Conservation (phyloP, 2,329 filamentous ascomycete genomes). For the Paracorniculantispora psalliotae region DNA sequence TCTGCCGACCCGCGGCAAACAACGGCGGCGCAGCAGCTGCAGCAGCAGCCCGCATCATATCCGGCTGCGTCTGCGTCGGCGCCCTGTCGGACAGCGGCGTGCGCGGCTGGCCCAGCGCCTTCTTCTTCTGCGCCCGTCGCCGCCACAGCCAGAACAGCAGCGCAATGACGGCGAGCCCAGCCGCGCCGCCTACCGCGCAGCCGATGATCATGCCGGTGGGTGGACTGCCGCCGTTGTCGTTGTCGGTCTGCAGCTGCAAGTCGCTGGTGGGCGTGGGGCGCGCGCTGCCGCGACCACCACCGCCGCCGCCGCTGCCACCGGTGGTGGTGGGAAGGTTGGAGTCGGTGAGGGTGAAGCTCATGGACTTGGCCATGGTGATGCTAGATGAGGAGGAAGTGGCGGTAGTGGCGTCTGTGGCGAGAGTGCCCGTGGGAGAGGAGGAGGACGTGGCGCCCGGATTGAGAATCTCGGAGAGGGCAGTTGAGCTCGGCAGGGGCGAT, state of each 20-base stretch:
- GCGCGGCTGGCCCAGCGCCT: constrained; percentile 35
- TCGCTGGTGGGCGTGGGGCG: not conserved
- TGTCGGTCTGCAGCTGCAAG: not conserved
- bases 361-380: not conserved
- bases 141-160: constrained; percentile 49
- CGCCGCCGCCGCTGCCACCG: not conserved
- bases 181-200: constrained; percentile 46
- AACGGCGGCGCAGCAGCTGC: not conserved
- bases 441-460: not conserved
- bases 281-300: not conserved
- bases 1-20: constrained; percentile 3
- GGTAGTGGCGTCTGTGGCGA: not conserved
- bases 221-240: constrained; percentile 11
- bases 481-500: not conserved
- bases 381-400: not conserved
- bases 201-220: constrained; percentile 40
- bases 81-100: not conserved
- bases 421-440: not conserved
- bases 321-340: not conserved
- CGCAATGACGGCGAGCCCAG: constrained; percentile 36
- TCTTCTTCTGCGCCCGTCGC: constrained; percentile 35
- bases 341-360: not conserved
- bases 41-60: not conserved
- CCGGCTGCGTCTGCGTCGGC: too few relatives aligned
- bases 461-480: not conserved